Evolutionary conservation across 2,329 filamentous ascomycete genomes (phyloP).

Genomic region (Fusarium sp.): DNA sequence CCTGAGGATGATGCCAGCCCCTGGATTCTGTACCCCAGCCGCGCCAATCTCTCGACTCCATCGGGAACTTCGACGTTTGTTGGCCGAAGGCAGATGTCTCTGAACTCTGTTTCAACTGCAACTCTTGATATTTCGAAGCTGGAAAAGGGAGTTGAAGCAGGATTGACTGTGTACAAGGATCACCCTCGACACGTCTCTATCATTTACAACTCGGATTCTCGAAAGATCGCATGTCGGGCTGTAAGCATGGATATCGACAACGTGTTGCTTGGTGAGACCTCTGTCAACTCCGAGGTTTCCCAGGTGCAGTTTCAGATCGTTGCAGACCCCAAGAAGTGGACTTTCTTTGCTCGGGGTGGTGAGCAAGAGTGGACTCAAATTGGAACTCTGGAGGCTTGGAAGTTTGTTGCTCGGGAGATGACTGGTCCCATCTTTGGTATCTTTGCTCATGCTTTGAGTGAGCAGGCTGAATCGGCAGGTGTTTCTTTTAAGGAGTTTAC

Average conservation of each 20-base stretch:
- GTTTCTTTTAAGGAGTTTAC: background rate
- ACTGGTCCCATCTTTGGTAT: conserved; percentile 22
- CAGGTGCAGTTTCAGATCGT: conserved; percentile 9
- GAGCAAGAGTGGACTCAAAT: conserved; percentile 10
- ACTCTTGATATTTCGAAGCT: background rate
- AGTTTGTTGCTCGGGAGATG: conserved; percentile 15
- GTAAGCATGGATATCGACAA: conserved; percentile 6
- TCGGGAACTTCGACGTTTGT: conserved; percentile 16
- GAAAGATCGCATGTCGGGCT: background rate
- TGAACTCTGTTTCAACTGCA: conserved; percentile 16
- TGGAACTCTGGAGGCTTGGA: conserved; percentile 3
- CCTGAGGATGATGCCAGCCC: background rate
- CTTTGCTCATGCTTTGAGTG: conserved; percentile 6
- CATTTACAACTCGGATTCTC: background rate
- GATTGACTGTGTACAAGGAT: conserved; percentile 23
- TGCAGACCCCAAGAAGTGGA: conserved; percentile 8
- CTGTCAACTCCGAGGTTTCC: background rate
- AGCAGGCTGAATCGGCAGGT: background rate
- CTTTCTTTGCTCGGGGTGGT: background rate
- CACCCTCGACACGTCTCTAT: conserved; percentile 18
- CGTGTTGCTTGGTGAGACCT: background rate
- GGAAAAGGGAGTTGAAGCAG: background rate
- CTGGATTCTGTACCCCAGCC: background rate
- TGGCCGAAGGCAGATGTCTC: conserved; percentile 12
- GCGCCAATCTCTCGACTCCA: conserved; percentile 1